phyloP scores from a whole-genome alignment of 495 filamentous ascomycete species.

The Xylaria grammica region DNA sequence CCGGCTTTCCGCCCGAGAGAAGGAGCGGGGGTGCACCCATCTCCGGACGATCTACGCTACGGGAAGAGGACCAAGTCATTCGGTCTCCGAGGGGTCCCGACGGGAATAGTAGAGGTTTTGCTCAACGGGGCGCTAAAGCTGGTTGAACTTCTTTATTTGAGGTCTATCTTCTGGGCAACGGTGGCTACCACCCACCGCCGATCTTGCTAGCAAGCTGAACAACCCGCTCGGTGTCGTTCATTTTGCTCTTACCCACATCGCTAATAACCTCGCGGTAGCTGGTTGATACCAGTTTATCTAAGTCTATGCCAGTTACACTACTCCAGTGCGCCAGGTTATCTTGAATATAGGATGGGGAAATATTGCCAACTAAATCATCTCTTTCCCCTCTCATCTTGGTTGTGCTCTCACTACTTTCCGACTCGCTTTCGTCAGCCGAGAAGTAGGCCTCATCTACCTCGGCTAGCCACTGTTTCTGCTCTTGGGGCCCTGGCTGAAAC shows the following conservation, averaged over 20 bases:
- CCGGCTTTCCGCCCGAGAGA: constrained; percentile 52
- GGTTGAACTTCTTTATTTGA: constrained; percentile 38
- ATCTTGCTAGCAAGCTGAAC: constrained; percentile 90
- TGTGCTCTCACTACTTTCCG: constrained; percentile 36
- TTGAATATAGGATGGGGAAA: constrained; percentile 60
- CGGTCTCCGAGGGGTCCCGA: constrained; percentile 78
- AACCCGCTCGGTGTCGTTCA: constrained; percentile 76
- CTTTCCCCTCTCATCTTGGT: constrained; percentile 26
- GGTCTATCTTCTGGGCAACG: constrained; percentile 24
- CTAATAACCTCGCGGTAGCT: constrained; percentile 91
- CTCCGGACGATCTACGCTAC: constrained; percentile 49
- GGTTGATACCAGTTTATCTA: constrained; percentile 79
- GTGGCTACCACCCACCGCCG: constrained; percentile 85
- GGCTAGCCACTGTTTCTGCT: constrained; percentile 85
- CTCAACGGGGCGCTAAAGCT: constrained; percentile 43
- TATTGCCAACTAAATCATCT: constrained; percentile 58
- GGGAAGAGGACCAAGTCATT: constrained; percentile 58
- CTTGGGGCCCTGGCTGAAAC: constrained; percentile 65
- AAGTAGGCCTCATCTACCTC: constrained; percentile 94
- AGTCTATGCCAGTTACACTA: constrained; percentile 65
- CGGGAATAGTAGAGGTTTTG: constrained; percentile 68
- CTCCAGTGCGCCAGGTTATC: constrained; percentile 76
- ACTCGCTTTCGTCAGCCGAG: constrained; percentile 70
- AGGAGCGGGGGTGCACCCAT: constrained; percentile 51
- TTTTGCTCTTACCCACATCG: constrained; percentile 82